Conservation (phyloP, 108 stramenopile genomes). For the Fragilariopsis cylindrus region DNA sequence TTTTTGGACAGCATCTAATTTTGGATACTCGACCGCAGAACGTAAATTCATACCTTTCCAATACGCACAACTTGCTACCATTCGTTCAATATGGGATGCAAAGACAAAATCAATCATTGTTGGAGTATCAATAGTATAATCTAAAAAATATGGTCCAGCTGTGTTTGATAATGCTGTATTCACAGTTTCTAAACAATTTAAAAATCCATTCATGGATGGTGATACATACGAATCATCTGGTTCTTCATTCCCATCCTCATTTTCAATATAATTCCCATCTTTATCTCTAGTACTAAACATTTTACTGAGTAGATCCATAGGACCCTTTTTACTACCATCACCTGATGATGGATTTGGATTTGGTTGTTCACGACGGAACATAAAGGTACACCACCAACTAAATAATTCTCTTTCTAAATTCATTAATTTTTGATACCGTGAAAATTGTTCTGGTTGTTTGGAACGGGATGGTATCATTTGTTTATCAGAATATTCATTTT, state of each 20-base stretch:
- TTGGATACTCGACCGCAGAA: constrained; percentile 26
- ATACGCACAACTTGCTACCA: constrained; percentile 88
- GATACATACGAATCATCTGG: constrained; percentile 35
- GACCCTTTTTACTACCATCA: constrained; percentile 13
- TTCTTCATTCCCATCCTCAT: neutral
- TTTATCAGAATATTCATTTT: constrained; percentile 69
- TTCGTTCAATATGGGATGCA: constrained; percentile 85
- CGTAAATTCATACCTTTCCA: constrained; percentile 91
- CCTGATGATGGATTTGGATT: neutral
- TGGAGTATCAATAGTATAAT: constrained; percentile 61
- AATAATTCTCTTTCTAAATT: constrained; percentile 89
- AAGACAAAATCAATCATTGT: constrained; percentile 95
- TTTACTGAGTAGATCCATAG: too few species aligned
- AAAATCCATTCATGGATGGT: constrained; percentile 77
- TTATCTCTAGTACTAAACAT: constrained; percentile 9
- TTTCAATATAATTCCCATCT: constrained; percentile 36
- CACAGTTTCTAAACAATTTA: constrained; percentile 75
- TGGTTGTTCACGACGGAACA: constrained; percentile 72
- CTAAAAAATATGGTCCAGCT: constrained; percentile 92
- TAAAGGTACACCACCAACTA: constrained; percentile 90
- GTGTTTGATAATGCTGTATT: constrained; percentile 70
- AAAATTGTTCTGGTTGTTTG: constrained; percentile 35
- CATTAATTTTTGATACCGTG: constrained; percentile 59
- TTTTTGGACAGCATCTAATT: constrained; percentile 60
- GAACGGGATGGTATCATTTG: constrained; percentile 28